Conservation (phyloP, 148 eudicot genomes). For the Rhododendron henanense region DNA sequence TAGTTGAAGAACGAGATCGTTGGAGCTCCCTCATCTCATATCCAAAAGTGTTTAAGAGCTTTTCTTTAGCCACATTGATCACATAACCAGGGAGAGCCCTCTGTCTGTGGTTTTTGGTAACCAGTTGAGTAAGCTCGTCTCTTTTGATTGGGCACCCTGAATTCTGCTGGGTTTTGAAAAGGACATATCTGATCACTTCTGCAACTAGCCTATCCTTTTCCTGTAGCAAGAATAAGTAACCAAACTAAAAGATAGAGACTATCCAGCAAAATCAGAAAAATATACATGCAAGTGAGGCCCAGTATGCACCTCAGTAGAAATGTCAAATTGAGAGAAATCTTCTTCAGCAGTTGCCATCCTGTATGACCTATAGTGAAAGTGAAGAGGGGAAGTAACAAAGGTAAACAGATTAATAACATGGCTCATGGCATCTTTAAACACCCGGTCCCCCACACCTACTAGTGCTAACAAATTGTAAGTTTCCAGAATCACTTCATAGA, state of each 20-base stretch:
- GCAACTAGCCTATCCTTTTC: conserved; percentile 78
- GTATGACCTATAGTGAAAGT: neutral
- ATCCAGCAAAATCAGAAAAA: neutral
- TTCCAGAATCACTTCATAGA: neutral
- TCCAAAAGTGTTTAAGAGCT: conserved; percentile 69
- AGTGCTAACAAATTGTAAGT: neutral
- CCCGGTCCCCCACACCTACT: neutral
- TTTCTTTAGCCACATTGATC: conserved; percentile 70
- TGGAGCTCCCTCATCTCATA: conserved; percentile 93
- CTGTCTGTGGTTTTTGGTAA: conserved; percentile 69
- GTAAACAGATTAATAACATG: neutral
- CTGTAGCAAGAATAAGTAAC: conserved; percentile 27
- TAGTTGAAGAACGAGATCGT: conserved; percentile 53
- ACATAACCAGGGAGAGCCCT: conserved; percentile 75
- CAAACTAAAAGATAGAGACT: conserved; percentile 4
- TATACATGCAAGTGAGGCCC: neutral
- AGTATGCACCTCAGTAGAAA: conserved; percentile 58
- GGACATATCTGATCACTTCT: conserved; percentile 79
- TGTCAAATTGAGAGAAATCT: conserved; percentile 60
- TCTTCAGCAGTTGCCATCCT: conserved; percentile 44
- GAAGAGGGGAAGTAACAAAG: neutral
- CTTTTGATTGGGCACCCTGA: conserved; percentile 91
- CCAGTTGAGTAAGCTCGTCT: conserved; percentile 68
- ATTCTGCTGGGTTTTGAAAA: conserved; percentile 77
- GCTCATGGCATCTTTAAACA: neutral